A percentile compares a stretch with the other conserved stretches of the same genome.
Evolutionary conservation across 306 rosid genomes (phyloP).

Genomic region (Acacia acuminata): DNA sequence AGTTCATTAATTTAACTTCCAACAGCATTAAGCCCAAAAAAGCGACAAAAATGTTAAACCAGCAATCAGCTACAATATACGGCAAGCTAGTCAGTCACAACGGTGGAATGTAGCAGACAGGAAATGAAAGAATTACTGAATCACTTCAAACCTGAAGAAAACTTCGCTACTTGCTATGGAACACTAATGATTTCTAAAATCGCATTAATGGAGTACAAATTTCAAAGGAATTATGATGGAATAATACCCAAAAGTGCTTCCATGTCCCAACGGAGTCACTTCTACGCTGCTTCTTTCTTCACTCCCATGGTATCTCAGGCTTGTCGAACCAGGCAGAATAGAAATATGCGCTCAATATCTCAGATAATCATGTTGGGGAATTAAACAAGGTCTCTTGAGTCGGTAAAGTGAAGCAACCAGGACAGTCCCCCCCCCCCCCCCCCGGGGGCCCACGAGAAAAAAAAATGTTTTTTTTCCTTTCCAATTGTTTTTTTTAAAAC

Average conservation of each 20-base stretch:
- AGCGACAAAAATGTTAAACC: background rate
- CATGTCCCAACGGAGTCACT: background rate
- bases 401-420: background rate
- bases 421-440: too few species aligned
- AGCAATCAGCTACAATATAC: background rate
- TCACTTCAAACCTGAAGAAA: slow-evolving; percentile 1
- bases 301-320: background rate
- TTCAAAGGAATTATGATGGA: background rate
- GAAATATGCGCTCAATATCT: background rate
- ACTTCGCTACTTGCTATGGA: background rate
- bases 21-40: background rate
- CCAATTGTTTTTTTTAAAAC: too few species aligned
- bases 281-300: background rate
- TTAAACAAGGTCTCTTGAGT: background rate
- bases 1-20: background rate
- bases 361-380: background rate
- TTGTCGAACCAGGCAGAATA: background rate
- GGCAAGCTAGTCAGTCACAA: background rate
- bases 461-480: too few species aligned
- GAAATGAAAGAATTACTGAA: background rate
- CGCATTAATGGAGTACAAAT: background rate
- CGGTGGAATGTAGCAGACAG: background rate
- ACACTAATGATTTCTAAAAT: background rate
- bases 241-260: background rate
- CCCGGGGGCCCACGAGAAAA: too few species aligned